Percentiles rank a stretch among this genome's conserved stretches.
Conservation (phyloP, 106 monocot genomes). For the Vanilla planifolia region DNA sequence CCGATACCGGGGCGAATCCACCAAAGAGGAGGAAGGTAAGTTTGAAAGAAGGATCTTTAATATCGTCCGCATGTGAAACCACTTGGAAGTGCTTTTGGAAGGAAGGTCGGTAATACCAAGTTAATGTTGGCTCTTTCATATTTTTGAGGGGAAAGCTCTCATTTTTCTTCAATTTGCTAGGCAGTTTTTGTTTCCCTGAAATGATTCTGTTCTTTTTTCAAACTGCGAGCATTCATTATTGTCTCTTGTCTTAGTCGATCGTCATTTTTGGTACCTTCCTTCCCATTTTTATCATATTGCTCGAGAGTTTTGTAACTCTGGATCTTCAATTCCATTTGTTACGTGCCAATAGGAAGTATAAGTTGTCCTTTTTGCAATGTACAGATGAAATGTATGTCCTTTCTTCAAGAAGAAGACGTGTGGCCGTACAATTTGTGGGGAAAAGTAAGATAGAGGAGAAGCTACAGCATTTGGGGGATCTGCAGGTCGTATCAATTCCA, state of each 20-base stretch:
- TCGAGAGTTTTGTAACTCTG: too few species aligned
- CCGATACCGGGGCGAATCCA: slow-evolving; percentile 60
- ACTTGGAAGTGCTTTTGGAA: too few species aligned
- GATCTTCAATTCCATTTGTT: background rate
- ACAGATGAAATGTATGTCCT: slow-evolving; percentile 99
- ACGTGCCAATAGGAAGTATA: background rate
- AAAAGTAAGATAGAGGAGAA: slow-evolving; percentile 70
- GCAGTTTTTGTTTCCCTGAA: background rate
- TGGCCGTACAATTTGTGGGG: slow-evolving; percentile 66
- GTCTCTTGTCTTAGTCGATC: background rate
- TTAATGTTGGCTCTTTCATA: too few species aligned
- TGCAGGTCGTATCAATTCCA: slow-evolving; percentile 42
- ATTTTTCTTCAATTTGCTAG: too few species aligned
- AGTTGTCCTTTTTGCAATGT: background rate
- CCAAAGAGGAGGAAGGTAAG: slow-evolving; percentile 76
- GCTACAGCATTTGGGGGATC: slow-evolving; percentile 50
- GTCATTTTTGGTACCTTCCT: background rate
- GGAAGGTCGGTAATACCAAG: too few species aligned
- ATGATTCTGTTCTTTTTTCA: too few species aligned
- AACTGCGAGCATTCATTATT: too few species aligned
- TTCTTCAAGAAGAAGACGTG: slow-evolving; percentile 66
- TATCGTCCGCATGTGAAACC: too few species aligned
- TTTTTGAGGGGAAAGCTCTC: too few species aligned
- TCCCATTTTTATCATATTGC: background rate
- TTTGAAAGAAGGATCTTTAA: background rate